Conservation (phyloP, 139 green algal genomes). For the Dunaliella primolecta region DNA sequence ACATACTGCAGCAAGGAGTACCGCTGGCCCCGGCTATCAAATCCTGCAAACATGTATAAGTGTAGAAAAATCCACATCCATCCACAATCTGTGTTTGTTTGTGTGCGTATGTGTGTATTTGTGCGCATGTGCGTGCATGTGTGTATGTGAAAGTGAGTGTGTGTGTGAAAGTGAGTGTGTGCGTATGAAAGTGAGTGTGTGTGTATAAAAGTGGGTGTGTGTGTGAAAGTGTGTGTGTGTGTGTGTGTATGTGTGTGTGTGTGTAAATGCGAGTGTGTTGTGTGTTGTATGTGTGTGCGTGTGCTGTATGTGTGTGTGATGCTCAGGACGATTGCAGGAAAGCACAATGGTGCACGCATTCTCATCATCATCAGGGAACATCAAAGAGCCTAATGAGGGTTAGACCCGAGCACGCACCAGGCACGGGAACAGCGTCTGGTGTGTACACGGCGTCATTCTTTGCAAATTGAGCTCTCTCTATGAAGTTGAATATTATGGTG, state of each 20-base stretch:
- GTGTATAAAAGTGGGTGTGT: too few relatives aligned
- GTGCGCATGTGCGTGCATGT: not conserved
- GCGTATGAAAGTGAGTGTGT: not conserved
- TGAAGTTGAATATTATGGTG: constrained; percentile 96
- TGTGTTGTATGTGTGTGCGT: too few relatives aligned
- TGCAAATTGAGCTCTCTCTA: constrained; percentile 92
- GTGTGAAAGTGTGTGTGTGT: too few relatives aligned
- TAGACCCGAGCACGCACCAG: too few relatives aligned
- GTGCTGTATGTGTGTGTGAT: too few relatives aligned
- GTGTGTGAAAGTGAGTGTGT: not conserved
- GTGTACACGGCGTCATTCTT: constrained; percentile 82
- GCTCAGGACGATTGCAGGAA: too few relatives aligned
- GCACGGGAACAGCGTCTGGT: constrained; percentile 65
- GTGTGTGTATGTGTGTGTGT: too few relatives aligned
- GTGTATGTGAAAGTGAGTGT: not conserved
- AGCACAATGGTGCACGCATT: too few relatives aligned
- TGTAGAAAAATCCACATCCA: not conserved
- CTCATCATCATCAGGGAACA: too few relatives aligned
- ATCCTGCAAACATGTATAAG: constrained; percentile 29
- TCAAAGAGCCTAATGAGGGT: too few relatives aligned
- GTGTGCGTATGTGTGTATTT: not conserved
- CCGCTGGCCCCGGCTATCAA: constrained; percentile 46
- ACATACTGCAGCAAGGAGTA: constrained; percentile 91
- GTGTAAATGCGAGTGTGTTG: too few relatives aligned
- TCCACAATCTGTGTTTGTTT: not conserved